A percentile compares a stretch with the other conserved stretches of the same genome.
These are phyloP conservation scores for Heritiera fomes DNA, from an alignment of 345 rosid genomes.

Conservation along the genomic window DNA sequence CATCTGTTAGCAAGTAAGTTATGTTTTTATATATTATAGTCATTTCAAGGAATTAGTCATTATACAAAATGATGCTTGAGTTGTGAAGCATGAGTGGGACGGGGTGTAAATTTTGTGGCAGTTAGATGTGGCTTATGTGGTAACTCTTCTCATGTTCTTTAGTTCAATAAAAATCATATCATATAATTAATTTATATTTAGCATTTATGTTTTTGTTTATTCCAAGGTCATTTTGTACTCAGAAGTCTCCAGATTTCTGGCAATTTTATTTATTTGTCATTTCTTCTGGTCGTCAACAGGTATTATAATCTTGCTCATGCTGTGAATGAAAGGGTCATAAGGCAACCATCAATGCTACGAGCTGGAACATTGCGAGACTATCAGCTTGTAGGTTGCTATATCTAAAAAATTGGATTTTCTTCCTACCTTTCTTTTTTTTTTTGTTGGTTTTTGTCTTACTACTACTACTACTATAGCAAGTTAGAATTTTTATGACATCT, in stretches of 20 bases:
- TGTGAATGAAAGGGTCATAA: constrained; percentile 81
- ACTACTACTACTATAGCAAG: constrained; percentile 4
- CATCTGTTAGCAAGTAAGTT: constrained; percentile 94
- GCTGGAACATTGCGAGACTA: constrained; percentile 95
- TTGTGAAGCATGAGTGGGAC: constrained; percentile 1
- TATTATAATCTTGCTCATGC: constrained; percentile 98
- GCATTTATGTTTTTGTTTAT: neutral
- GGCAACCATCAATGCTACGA: constrained; percentile 97
- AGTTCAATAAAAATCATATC: constrained; percentile 2
- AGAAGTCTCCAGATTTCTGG: neutral
- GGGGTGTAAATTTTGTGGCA: constrained; percentile 14
- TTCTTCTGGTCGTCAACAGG: constrained; percentile 44
- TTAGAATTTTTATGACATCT: constrained; percentile 18
- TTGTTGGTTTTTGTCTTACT: constrained; percentile 14
- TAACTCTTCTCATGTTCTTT: constrained; percentile 6
- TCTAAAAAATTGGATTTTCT: constrained; percentile 17
- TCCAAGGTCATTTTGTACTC: neutral
- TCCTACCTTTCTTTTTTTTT: constrained; percentile 2
- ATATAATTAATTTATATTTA: neutral
- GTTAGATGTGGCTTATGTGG: constrained; percentile 1
- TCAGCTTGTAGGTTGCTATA: constrained; percentile 81
- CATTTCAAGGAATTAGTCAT: neutral
- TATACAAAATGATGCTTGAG: neutral
- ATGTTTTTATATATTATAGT: neutral
- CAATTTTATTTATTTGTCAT: constrained; percentile 18